These are phyloP conservation scores for Diutina mesorugosa DNA, from an alignment of 1,139 yeast genomes.

Conservation along the genomic window DNA sequence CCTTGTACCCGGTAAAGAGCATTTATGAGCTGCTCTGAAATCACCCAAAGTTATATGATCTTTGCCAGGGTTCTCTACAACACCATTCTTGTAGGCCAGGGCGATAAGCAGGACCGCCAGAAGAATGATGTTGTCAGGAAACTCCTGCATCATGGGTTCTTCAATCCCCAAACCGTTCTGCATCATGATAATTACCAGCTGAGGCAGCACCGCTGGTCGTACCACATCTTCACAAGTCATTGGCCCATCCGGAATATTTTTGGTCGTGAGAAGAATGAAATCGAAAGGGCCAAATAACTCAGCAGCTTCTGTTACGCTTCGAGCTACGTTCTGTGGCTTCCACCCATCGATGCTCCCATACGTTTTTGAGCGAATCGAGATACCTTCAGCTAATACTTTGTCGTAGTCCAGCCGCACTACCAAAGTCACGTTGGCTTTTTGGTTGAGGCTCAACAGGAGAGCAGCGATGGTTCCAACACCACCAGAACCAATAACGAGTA, in stretches of 20 bases:
- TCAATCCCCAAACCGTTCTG: slow-evolving; percentile 76
- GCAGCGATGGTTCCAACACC: slow-evolving; percentile 70
- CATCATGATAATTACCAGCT: slow-evolving; percentile 44
- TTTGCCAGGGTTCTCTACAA: slow-evolving; percentile 35
- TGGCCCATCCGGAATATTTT: slow-evolving; percentile 59
- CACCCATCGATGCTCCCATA: slow-evolving; percentile 43
- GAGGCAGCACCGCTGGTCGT: slow-evolving; percentile 35
- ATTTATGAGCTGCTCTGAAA: slow-evolving; percentile 11
- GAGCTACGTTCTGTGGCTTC: slow-evolving; percentile 38
- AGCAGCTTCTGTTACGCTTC: slow-evolving; percentile 31
- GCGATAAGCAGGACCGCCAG: slow-evolving; percentile 64
- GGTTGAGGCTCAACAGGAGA: slow-evolving; percentile 33
- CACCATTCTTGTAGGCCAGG: slow-evolving; percentile 43
- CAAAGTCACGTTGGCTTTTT: slow-evolving; percentile 41
- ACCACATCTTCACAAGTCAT: slow-evolving; percentile 43
- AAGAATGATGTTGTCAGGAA: slow-evolving; percentile 45
- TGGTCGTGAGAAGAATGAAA: slow-evolving; percentile 55
- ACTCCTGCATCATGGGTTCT: slow-evolving; percentile 39
- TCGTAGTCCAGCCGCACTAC: slow-evolving; percentile 61
- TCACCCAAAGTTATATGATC: slow-evolving; percentile 48
- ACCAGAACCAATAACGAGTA: slow-evolving; percentile 54
- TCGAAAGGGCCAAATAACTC: slow-evolving; percentile 39
- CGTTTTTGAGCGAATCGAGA: slow-evolving; percentile 43
- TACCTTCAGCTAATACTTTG: slow-evolving; percentile 37
- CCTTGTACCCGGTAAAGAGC: slow-evolving; percentile 3